Evolutionary conservation across 2,329 filamentous ascomycete genomes (phyloP).

Genomic region (Orbilia ellipsospora): DNA sequence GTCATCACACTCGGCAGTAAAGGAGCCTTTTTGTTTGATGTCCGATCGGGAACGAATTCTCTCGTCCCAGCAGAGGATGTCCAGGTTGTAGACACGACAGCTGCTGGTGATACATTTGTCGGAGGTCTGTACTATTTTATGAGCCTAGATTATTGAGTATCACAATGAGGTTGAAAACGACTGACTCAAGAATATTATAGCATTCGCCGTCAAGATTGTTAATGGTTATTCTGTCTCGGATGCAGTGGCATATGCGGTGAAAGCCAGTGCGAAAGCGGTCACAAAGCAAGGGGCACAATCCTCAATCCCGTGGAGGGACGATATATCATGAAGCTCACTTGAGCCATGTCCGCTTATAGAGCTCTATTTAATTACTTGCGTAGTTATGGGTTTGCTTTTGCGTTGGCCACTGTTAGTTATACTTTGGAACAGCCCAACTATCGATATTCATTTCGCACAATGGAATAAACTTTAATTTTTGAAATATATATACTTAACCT

Average conservation of each 20-base stretch:
- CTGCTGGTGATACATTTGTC: slow-evolving; percentile 93
- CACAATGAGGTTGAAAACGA: neutral
- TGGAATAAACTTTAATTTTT: no score
- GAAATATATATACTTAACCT: no score
- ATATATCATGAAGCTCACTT: slow-evolving; percentile 61
- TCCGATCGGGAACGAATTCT: slow-evolving; percentile 64
- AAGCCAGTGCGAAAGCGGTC: slow-evolving; percentile 74
- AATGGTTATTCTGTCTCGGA: slow-evolving; percentile 67
- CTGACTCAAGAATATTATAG: slow-evolving; percentile 59
- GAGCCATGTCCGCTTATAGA: neutral
- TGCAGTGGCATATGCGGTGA: slow-evolving; percentile 72
- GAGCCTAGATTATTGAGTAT: neutral
- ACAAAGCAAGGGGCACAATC: slow-evolving; percentile 73
- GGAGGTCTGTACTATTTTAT: slow-evolving; percentile 64
- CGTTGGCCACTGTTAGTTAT: no score
- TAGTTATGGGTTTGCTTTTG: no score
- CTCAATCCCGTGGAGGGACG: slow-evolving; percentile 74
- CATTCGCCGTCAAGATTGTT: slow-evolving; percentile 80
- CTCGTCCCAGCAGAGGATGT: slow-evolving; percentile 75
- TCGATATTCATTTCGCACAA: no score
- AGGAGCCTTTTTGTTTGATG: slow-evolving; percentile 76
- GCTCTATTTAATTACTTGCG: no score
- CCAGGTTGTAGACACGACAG: slow-evolving; percentile 89
- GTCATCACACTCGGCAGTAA: slow-evolving; percentile 84
- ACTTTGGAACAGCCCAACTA: no score